phyloP scores from a whole-genome alignment of 2,329 filamentous ascomycete genomes.

The Fusarium coicis region DNA sequence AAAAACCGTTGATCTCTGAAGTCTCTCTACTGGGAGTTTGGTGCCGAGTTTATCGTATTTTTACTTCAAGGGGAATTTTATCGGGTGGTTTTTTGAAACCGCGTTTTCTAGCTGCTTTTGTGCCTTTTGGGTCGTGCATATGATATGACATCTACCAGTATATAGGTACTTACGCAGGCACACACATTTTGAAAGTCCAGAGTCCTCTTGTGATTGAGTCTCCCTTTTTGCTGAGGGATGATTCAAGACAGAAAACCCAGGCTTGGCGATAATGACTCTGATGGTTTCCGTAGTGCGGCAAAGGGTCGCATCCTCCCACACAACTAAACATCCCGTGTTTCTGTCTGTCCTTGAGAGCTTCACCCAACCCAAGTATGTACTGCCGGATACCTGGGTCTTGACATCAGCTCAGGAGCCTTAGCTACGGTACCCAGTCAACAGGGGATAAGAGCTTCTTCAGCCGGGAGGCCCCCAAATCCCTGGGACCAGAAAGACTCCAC shows the following conservation, averaged over 20 bases:
- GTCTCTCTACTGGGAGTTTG: conserved; percentile 1
- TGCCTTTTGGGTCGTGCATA: conserved; percentile 4
- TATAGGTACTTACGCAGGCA: neutral
- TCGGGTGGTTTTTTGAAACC: neutral
- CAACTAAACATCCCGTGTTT: neutral
- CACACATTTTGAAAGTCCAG: neutral
- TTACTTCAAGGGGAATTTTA: neutral
- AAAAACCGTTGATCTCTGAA: conserved; percentile 6
- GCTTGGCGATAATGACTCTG: neutral
- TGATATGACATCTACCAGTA: conserved; percentile 3
- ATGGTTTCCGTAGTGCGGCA: conserved; percentile 6
- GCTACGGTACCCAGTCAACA: conserved; percentile 34
- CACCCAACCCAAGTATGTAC: neutral
- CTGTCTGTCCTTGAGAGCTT: conserved; percentile 16
- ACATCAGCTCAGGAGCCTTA: conserved; percentile 17
- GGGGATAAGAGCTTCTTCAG: conserved; percentile 25
- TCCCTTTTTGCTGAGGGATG: conserved; percentile 24
- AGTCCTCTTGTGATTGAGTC: neutral
- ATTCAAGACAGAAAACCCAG: neutral
- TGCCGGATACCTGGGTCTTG: conserved; percentile 22
- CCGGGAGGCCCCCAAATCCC: conserved; percentile 21
- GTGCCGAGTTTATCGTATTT: conserved; percentile 5
- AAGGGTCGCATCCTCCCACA: conserved; percentile 31
- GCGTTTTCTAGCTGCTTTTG: conserved; percentile 14
- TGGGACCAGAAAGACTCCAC: conserved; percentile 19